Percentiles rank a stretch among this genome's conserved stretches.
Evolutionary conservation across 2,329 filamentous ascomycete species (phyloP).

Genomic region (Stagonosporopsis vannaccii): DNA sequence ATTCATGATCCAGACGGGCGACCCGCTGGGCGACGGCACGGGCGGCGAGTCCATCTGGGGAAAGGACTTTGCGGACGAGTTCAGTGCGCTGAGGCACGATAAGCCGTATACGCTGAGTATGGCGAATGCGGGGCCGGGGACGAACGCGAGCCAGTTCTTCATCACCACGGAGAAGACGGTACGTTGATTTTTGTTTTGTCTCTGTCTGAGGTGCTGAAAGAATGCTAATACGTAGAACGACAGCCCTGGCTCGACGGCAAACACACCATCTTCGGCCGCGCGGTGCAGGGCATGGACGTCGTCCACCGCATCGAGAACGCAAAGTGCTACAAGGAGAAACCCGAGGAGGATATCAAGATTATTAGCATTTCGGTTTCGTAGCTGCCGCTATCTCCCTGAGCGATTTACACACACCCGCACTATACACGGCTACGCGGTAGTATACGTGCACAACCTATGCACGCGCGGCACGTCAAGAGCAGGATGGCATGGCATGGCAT

Average conservation of each 20-base stretch:
- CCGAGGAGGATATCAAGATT: constrained; percentile 96
- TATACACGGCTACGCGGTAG: no score
- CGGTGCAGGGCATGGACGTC: constrained; percentile 89
- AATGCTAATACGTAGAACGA: constrained; percentile 40
- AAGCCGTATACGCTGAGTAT: constrained; percentile 96
- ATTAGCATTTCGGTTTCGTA: constrained; percentile 72
- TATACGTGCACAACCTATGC: no score
- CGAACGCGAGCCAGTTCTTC: constrained; percentile 97
- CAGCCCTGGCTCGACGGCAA: constrained; percentile 93
- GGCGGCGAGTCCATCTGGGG: constrained; percentile 94
- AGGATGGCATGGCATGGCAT: no score
- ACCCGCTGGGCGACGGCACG: constrained; percentile 86
- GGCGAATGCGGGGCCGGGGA: constrained; percentile 95
- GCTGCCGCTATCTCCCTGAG: neutral
- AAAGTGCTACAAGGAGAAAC: constrained; percentile 88
- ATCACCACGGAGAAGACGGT: constrained; percentile 97
- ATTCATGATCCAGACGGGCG: constrained; percentile 95
- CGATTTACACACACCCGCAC: neutral
- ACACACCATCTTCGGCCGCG: constrained; percentile 94
- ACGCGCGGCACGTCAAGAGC: no score
- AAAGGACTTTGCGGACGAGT: constrained; percentile 91
- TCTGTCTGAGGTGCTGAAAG: neutral
- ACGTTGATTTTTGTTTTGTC: no score
- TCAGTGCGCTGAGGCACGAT: constrained; percentile 88
- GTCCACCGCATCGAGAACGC: constrained; percentile 95